These are phyloP conservation scores for Zasmidium cellare DNA, from an alignment of 2,329 filamentous ascomycete genomes.

Conservation along the genomic window DNA sequence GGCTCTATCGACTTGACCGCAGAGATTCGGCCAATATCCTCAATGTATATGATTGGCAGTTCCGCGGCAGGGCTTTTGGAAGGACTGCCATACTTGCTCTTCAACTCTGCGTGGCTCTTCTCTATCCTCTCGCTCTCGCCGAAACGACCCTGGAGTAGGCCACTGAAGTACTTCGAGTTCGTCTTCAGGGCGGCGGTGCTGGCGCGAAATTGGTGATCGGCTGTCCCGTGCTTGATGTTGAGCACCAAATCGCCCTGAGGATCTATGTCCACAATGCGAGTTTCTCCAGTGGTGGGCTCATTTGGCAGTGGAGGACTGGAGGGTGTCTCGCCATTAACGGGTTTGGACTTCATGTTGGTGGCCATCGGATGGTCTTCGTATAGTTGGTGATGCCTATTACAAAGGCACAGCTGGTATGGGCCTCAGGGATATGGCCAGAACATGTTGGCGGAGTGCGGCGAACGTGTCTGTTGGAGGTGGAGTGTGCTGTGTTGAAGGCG, in stretches of 20 bases:
- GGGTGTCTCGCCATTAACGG: neutral
- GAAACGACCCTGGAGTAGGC: conserved; percentile 64
- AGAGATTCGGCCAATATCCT: conserved; percentile 69
- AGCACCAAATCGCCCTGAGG: conserved; percentile 65
- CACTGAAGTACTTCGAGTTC: conserved; percentile 69
- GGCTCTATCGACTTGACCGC: conserved; percentile 56
- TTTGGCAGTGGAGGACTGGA: neutral
- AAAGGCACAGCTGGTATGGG: neutral
- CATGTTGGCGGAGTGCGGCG: conserved; percentile 34
- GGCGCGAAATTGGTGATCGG: conserved; percentile 65
- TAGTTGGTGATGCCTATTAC: neutral
- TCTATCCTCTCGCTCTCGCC: conserved; percentile 61
- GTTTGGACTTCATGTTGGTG: neutral
- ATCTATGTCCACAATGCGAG: conserved; percentile 53
- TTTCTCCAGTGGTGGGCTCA: neutral
- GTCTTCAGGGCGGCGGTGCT: conserved; percentile 57
- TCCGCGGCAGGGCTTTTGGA: conserved; percentile 42
- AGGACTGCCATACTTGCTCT: conserved; percentile 49
- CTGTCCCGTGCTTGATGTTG: conserved; percentile 64
- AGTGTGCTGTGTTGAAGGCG: no score
- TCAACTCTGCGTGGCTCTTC: conserved; percentile 53
- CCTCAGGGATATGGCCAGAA: conserved; percentile 53
- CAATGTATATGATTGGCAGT: conserved; percentile 65
- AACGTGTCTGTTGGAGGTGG: no score
- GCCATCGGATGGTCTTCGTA: neutral